Evolutionary conservation across 257 asterid species (phyloP), one percentile per base, ranked within the genome.

Genomic region (Gynochthodes officinalis): DNA sequence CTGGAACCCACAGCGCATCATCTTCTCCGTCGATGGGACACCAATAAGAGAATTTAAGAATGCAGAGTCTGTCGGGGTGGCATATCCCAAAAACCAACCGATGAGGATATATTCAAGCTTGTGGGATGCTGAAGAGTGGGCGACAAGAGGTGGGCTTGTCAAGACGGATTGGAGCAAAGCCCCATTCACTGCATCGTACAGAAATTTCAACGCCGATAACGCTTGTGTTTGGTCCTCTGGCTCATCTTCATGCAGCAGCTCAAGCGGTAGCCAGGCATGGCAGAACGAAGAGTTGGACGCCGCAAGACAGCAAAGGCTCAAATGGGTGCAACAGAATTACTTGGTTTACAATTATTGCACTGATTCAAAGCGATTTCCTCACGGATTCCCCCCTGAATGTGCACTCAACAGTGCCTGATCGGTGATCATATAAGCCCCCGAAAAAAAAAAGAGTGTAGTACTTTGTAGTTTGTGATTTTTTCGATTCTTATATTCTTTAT

Each of bases 41-140:
- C 69, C 69, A 12, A 64, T 64, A 3, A 64, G 69, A 23, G 53
- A 64, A 23, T 64, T 7, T 35, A 64, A 40, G 69, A 64, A 64
- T n/a, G 32, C 69, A 40, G 69, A 64, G 19, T 21, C 52, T 1
- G 49, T 64, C 2, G 69, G 69, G 15, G 69, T 64, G 23, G 52
- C 69, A 1, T 64, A 64, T 13, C 69, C 52, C 27, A 64, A 64
- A 8, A 42, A 58, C 14, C 75, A 71, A 27, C 28, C 75, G 28
- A 71, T 71, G 75, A 71, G 67, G 67, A 71, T 71, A 23, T 71
- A 71, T 58, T 71, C 75, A 1, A 71, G 75, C 64, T 62, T 71
- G 40, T 71, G 75, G 75, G 43, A 71, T 43, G 75, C 75, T 1
- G 75, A 71, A 42, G 75, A 71, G 14, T 71, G 75, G 75, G 69